Percentiles rank a stretch among this genome's conserved stretches.
Conservation (phyloP, 306 rosid species). For the Casuarina cunninghamiana region DNA sequence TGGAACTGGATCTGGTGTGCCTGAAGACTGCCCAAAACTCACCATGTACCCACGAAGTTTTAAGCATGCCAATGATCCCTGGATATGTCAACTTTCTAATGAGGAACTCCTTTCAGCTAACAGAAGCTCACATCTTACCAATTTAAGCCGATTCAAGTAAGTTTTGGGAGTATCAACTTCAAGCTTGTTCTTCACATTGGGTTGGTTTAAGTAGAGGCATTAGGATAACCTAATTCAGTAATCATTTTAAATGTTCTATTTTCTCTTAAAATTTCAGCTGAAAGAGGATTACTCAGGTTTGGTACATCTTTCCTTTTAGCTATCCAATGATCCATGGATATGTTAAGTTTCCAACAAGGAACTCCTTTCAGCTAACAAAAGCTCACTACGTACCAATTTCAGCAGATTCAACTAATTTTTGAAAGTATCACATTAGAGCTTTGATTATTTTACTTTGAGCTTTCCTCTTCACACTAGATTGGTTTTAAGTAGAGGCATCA, state of each 20-base stretch:
- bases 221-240: too few relatives aligned
- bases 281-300: neutral
- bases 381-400: neutral
- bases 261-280: neutral
- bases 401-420: constrained; percentile 1
- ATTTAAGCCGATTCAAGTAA: too few relatives aligned
- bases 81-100: constrained; percentile 5
- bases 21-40: constrained; percentile 85
- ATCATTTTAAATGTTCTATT: too few relatives aligned
- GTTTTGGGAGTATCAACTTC: too few relatives aligned
- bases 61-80: constrained; percentile 86
- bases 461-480: neutral
- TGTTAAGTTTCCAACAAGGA: neutral
- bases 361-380: neutral
- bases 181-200: too few relatives aligned
- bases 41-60: constrained; percentile 78
- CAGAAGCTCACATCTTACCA: too few relatives aligned
- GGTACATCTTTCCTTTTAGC: constrained; percentile 36
- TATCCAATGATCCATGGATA: constrained; percentile 72
- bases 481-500: neutral
- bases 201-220: too few relatives aligned
- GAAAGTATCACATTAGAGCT: too few relatives aligned
- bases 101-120: too few relatives aligned
- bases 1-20: constrained; percentile 83
- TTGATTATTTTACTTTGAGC: too few relatives aligned